These are phyloP conservation scores for Austroboletus rostrupii DNA, from an alignment of 1,284 basidiomycete genomes.

Conservation along the genomic window DNA sequence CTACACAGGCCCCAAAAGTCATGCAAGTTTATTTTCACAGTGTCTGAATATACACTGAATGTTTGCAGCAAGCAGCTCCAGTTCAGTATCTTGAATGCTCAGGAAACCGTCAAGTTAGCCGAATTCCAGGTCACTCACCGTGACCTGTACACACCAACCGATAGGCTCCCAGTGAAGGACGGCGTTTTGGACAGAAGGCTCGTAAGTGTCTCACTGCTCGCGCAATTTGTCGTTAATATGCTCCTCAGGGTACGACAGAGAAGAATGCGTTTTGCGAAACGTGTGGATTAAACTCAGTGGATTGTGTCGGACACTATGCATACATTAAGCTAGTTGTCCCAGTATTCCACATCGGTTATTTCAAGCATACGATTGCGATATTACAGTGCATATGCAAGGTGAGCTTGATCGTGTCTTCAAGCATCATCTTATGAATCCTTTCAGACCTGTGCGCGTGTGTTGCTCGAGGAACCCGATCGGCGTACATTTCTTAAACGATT, in stretches of 20 bases:
- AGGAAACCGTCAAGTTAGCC: constrained; percentile 90
- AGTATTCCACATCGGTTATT: constrained; percentile 98
- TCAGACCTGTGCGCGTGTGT: constrained; percentile 90
- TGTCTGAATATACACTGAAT: constrained; percentile 11
- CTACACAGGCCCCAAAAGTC: constrained; percentile 86
- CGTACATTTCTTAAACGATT: constrained; percentile 85
- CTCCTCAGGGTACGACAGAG: constrained; percentile 84
- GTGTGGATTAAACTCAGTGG: constrained; percentile 87
- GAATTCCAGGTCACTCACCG: constrained; percentile 93
- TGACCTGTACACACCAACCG: constrained; percentile 81
- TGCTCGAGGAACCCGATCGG: constrained; percentile 88
- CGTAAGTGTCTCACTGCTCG: constrained; percentile 42
- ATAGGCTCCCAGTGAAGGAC: constrained; percentile 82
- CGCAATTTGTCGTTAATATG: constrained; percentile 3
- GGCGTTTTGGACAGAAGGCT: constrained; percentile 88
- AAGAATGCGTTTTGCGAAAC: constrained; percentile 93
- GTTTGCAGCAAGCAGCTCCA: constrained; percentile 82
- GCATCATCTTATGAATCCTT: constrained; percentile 3
- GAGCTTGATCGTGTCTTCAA: constrained; percentile 15
- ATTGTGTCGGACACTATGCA: constrained; percentile 97
- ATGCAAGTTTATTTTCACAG: constrained; percentile 57
- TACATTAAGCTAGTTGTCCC: constrained; percentile 96
- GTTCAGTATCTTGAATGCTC: constrained; percentile 87
- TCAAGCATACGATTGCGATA: constrained; percentile 92
- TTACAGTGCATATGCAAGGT: constrained; percentile 97